These are phyloP conservation scores for Endoconidiophora polonica DNA, from an alignment of 2,329 filamentous ascomycete species.

Conservation along the genomic window DNA sequence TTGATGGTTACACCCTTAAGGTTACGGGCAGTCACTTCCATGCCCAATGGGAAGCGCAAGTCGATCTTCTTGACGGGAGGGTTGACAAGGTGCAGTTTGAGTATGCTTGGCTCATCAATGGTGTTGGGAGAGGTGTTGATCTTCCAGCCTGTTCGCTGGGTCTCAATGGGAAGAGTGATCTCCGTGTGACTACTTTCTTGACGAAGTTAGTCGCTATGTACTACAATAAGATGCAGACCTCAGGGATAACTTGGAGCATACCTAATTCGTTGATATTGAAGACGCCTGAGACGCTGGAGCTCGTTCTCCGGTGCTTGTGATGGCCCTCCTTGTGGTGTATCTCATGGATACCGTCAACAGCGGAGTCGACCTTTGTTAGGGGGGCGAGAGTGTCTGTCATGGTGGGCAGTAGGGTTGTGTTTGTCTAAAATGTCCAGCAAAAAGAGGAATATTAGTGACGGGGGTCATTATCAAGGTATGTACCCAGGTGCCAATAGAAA, in stretches of 20 bases:
- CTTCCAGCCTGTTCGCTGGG: constrained; percentile 84
- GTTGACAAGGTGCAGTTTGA: constrained; percentile 64
- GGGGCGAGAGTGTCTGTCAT: constrained; percentile 29
- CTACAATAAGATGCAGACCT: neutral
- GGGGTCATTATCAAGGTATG: neutral
- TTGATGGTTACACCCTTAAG: constrained; percentile 93
- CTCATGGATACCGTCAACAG: constrained; percentile 52
- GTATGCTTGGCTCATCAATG: constrained; percentile 67
- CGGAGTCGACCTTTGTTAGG: constrained; percentile 81
- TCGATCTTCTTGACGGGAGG: constrained; percentile 90
- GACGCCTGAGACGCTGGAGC: constrained; percentile 53
- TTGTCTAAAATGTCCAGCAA: neutral
- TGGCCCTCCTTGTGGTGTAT: constrained; percentile 26
- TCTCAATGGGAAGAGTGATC: constrained; percentile 61
- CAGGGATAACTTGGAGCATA: constrained; percentile 28
- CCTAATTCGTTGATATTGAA: constrained; percentile 70
- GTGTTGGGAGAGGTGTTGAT: constrained; percentile 70
- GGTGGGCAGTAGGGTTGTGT: constrained; percentile 15
- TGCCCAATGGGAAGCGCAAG: constrained; percentile 73
- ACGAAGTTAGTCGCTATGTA: constrained; percentile 12
- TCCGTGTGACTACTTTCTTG: constrained; percentile 58
- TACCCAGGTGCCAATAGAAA: neutral
- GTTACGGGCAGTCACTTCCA: constrained; percentile 79
- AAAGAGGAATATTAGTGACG: neutral
- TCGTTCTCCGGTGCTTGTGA: constrained; percentile 50